A percentile compares a stretch with the other conserved stretches of the same genome.
Evolutionary conservation across 305 asterid species (phyloP).

Genomic region (Fraxinus xanthoxyloides): DNA sequence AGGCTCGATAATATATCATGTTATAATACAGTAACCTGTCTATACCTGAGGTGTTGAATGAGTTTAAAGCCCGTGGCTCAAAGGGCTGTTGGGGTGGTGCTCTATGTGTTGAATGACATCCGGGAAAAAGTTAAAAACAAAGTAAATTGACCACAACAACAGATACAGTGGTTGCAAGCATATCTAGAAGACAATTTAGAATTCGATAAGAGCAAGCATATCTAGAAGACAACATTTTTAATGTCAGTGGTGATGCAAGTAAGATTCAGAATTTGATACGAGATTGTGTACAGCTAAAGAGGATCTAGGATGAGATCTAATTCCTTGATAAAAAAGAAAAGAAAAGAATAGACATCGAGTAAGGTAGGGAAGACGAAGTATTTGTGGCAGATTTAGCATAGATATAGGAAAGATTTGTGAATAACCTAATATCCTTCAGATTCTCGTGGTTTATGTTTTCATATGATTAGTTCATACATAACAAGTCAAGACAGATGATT

Average conservation of each 20-base stretch:
- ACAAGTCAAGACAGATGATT: constrained; percentile 18
- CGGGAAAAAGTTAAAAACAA: constrained; percentile 11
- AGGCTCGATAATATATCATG: constrained; percentile 26
- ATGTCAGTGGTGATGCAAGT: constrained; percentile 46
- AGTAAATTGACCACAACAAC: constrained; percentile 14
- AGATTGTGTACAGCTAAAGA: constrained; percentile 48
- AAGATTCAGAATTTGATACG: constrained; percentile 47
- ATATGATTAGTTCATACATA: constrained; percentile 33
- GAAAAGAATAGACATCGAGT: not conserved
- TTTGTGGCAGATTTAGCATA: constrained; percentile 41
- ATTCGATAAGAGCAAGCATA: constrained; percentile 30
- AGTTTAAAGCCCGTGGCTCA: constrained; percentile 50
- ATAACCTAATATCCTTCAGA: constrained; percentile 40
- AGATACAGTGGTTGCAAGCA: constrained; percentile 48
- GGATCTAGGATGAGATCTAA: constrained; percentile 66
- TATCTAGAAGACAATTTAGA: constrained; percentile 30
- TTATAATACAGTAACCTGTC: constrained; percentile 38
- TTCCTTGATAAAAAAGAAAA: constrained; percentile 22
- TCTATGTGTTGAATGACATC: constrained; percentile 37
- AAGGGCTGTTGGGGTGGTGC: constrained; percentile 44
- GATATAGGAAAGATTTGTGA: constrained; percentile 44
- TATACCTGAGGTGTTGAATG: constrained; percentile 28
- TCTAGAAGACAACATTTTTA: constrained; percentile 33
- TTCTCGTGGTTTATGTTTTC: constrained; percentile 37
- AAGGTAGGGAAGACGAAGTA: constrained; percentile 11